Conservation (phyloP, 805 yeast genomes). For the Candida arabinofermentans region DNA sequence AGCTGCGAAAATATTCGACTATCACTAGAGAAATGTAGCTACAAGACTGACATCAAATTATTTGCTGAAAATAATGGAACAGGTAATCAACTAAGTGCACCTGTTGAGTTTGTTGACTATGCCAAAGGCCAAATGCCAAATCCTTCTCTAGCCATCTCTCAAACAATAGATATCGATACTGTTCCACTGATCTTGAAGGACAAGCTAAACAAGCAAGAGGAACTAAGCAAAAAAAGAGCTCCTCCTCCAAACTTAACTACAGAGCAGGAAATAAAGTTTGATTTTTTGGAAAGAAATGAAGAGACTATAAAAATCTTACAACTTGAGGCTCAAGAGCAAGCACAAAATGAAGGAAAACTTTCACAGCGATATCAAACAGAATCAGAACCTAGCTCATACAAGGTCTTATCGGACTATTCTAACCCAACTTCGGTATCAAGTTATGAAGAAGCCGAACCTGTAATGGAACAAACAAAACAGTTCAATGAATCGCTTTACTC, state of each 20-base stretch:
- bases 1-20: slow-evolving; percentile 69
- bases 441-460: slow-evolving; percentile 4
- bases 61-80: slow-evolving; percentile 58
- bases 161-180: slow-evolving; percentile 12
- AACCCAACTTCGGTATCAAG: slow-evolving; percentile 30
- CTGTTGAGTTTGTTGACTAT: slow-evolving; percentile 64
- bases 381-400: slow-evolving; percentile 26
- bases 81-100: slow-evolving; percentile 55
- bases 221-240: slow-evolving; percentile 12
- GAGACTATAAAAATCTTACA: slow-evolving; percentile 30
- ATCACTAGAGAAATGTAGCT: slow-evolving; percentile 63
- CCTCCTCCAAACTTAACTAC: slow-evolving; percentile 29
- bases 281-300: slow-evolving; percentile 24
- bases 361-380: slow-evolving; percentile 7
- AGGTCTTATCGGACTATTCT: slow-evolving; percentile 29
- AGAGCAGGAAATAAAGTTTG: slow-evolving; percentile 23
- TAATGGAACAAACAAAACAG: not conserved
- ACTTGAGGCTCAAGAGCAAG: slow-evolving; percentile 24
- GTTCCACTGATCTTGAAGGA: slow-evolving; percentile 14
- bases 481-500: slow-evolving; percentile 15
- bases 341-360: slow-evolving; percentile 8
- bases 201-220: slow-evolving; percentile 7
- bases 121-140: slow-evolving; percentile 26
- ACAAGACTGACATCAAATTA: slow-evolving; percentile 50
- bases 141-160: not conserved